Conservation (phyloP, 768 basidiomycete species). For the Amanita muscaria region DNA sequence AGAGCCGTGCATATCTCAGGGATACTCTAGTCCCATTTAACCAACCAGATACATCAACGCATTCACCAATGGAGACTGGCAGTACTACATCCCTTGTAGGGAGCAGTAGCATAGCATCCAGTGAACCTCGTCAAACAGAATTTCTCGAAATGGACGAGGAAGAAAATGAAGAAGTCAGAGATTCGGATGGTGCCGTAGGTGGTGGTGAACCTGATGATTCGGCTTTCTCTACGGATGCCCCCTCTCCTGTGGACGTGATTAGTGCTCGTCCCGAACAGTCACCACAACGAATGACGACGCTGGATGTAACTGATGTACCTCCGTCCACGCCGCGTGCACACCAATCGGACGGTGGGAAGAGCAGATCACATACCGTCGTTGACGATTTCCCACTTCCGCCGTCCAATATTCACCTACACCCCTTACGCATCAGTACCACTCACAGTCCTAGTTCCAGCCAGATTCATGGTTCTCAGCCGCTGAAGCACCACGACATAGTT, state of each 20-base stretch:
- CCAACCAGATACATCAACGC: constrained; percentile 28
- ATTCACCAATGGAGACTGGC: constrained; percentile 15
- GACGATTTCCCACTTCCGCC: constrained; percentile 49
- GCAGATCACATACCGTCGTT: constrained; percentile 31
- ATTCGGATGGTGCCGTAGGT: not conserved
- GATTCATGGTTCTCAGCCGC: not conserved
- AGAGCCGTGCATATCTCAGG: no score
- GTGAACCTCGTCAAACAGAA: constrained; percentile 30
- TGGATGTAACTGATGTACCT: not conserved
- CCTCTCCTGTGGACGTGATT: not conserved
- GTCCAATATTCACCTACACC: constrained; percentile 18
- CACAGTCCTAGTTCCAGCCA: constrained; percentile 14
- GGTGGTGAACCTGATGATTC: constrained; percentile 1
- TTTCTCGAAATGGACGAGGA: constrained; percentile 62
- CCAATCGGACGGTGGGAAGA: constrained; percentile 15
- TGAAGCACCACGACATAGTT: not conserved
- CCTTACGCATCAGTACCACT: constrained; percentile 17
- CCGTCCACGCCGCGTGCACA: not conserved
- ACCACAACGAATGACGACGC: not conserved
- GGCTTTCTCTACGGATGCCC: constrained; percentile 1
- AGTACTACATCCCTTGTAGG: not conserved
- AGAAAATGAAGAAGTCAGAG: constrained; percentile 31
- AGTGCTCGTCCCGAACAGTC: not conserved
- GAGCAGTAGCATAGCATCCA: constrained; percentile 9
- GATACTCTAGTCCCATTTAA: constrained; percentile 59